Conservation (phyloP, 495 filamentous ascomycete species). For the Articulospora tetracladia region DNA sequence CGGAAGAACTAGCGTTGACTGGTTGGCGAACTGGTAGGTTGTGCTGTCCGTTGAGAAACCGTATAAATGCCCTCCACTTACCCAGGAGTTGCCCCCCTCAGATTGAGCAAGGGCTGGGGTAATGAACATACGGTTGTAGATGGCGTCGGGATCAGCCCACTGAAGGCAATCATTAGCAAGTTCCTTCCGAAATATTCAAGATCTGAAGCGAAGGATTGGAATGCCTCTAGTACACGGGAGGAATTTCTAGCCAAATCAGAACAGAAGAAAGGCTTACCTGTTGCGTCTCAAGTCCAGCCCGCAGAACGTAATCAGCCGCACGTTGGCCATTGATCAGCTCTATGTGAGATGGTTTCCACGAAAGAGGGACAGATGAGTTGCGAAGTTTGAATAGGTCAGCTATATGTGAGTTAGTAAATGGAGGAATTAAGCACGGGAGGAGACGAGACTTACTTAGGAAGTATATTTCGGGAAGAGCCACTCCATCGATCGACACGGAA, state of each 20-base stretch:
- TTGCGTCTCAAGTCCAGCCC: not conserved
- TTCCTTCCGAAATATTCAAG: too few species aligned
- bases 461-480: slow-evolving; percentile 1
- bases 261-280: not conserved
- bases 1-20: not conserved
- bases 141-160: slow-evolving; percentile 5
- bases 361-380: not conserved
- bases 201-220: too few species aligned
- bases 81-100: not conserved
- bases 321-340: slow-evolving; percentile 1
- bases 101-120: not conserved
- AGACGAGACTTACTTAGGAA: not conserved
- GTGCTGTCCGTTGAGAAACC: not conserved
- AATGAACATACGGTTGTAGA: slow-evolving; percentile 2
- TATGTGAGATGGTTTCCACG: not conserved
- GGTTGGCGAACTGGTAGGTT: not conserved
- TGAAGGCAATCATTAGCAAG: not conserved
- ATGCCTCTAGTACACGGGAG: too few species aligned
- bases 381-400: not conserved
- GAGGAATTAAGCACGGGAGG: not conserved
- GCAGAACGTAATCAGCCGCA: not conserved
- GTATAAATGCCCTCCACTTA: not conserved
- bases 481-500: not conserved
- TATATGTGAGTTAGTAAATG: not conserved
- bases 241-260: not conserved